phyloP scores from a whole-genome alignment of 2,329 filamentous ascomycete genomes.

The Epichloe brachyelytri region DNA sequence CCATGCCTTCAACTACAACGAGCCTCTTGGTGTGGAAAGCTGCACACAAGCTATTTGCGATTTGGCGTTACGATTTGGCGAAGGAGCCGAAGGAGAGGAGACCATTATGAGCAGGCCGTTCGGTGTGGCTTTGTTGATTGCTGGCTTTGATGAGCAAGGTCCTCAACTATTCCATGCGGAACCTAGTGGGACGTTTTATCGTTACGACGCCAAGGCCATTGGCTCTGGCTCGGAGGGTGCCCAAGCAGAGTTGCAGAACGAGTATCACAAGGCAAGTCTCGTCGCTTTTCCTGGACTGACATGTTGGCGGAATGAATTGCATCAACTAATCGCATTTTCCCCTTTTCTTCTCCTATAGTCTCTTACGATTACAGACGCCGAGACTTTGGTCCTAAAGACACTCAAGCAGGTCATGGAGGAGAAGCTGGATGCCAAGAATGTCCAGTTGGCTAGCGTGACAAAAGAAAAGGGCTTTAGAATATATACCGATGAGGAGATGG shows the following conservation, averaged over 20 bases:
- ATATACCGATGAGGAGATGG: slow-evolving; percentile 98
- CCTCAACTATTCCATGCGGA: slow-evolving; percentile 96
- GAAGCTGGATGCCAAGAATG: slow-evolving; percentile 97
- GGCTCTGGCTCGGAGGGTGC: slow-evolving; percentile 94
- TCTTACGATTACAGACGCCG: slow-evolving; percentile 80
- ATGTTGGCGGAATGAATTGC: neutral
- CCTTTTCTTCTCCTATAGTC: slow-evolving; percentile 37
- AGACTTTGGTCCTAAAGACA: slow-evolving; percentile 92
- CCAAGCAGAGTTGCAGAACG: slow-evolving; percentile 94
- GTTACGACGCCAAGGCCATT: slow-evolving; percentile 98
- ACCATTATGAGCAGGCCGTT: slow-evolving; percentile 98
- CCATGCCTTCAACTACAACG: slow-evolving; percentile 96
- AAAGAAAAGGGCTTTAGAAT: slow-evolving; percentile 97
- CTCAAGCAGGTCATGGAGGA: slow-evolving; percentile 99
- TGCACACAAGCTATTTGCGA: slow-evolving; percentile 99
- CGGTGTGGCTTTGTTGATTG: slow-evolving; percentile 90
- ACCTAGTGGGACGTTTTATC: slow-evolving; percentile 95
- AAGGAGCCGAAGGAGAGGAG: slow-evolving; percentile 94
- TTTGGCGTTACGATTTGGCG: slow-evolving; percentile 86
- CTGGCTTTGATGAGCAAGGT: slow-evolving; percentile 93
- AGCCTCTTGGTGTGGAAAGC: slow-evolving; percentile 88
- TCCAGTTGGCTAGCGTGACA: slow-evolving; percentile 93
- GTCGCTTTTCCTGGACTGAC: neutral
- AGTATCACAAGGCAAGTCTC: slow-evolving; percentile 72
- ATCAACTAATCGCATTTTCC: neutral